Percentiles rank a stretch among this genome's conserved stretches.
Evolutionary conservation across 352 stramenopile species (phyloP).

Genomic region (Phytopythium mirpurense): DNA sequence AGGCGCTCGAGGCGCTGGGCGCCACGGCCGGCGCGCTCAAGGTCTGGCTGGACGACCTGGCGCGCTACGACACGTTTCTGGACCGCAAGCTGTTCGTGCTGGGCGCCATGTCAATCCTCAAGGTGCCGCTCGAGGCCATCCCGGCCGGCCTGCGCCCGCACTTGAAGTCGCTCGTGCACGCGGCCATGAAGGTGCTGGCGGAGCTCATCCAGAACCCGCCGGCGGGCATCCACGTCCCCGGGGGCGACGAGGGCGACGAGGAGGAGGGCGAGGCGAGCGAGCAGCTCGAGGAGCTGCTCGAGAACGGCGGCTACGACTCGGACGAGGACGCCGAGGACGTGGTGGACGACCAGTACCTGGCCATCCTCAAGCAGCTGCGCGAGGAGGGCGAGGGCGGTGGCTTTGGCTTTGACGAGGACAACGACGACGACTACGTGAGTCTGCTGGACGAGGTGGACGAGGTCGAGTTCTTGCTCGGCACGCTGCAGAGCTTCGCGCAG

Average conservation of each 20-base stretch:
- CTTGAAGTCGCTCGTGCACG: constrained; percentile 84
- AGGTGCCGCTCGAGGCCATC: constrained; percentile 79
- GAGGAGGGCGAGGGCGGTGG: constrained; percentile 74
- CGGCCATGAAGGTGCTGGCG: constrained; percentile 82
- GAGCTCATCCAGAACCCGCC: constrained; percentile 59
- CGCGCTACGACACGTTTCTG: constrained; percentile 77
- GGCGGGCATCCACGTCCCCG: constrained; percentile 35
- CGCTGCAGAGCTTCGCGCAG: constrained; percentile 75
- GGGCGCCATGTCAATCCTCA: constrained; percentile 89
- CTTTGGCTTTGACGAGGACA: constrained; percentile 76
- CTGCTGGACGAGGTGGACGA: constrained; percentile 93
- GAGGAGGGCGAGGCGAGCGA: constrained; percentile 44
- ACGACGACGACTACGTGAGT: constrained; percentile 92
- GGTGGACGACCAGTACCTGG: constrained; percentile 92
- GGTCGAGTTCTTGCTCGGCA: constrained; percentile 88
- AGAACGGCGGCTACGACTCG: constrained; percentile 89
- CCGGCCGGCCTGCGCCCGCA: constrained; percentile 81
- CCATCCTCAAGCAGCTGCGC: constrained; percentile 90
- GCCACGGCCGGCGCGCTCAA: constrained; percentile 88
- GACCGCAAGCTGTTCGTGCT: constrained; percentile 93
- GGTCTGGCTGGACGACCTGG: constrained; percentile 89
- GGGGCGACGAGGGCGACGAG: constrained; percentile 51
- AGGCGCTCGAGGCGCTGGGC: constrained; percentile 83
- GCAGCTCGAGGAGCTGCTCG: constrained; percentile 82
- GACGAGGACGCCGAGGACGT: constrained; percentile 91